Evolutionary conservation across 208 protist species (phyloP), one percentile per base, ranked within the genome.

Genomic region (Wallacemonas sp.): DNA sequence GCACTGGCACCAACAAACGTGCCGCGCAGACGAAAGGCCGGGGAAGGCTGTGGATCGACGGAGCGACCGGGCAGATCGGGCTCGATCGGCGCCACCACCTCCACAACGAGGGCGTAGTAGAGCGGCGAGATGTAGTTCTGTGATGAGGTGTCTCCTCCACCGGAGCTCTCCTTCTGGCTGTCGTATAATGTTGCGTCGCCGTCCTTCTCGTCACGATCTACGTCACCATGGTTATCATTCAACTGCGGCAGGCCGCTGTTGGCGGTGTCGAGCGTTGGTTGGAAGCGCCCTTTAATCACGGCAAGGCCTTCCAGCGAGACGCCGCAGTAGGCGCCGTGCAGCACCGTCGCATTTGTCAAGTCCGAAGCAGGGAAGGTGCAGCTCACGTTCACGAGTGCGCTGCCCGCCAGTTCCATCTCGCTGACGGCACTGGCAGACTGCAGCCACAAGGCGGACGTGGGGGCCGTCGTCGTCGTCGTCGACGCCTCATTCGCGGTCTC

Each of bases 231-330:
- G 19, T 16, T 55, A 3, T 17, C n/a, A 34, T 30, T 32, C n/a
- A 48, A 2, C 57, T 26, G 23, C 39, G 23, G 11, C 9, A 48
- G 0, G 32, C 57, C 41, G 16, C 19, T 38, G 38, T 48, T 2
- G 17, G 16, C 14, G 9, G 36, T 41, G 36, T 41, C 36, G 9
- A 14, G 36, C 36, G 34, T 8, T 17, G 57, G 39, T 12, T 48
- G 29, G 39, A 63, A 63, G 9, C 36, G 29, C 5, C 14, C 12
- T 30, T 47, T 63, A 2, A 12, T 27, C 6, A 77, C 33, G 6
- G 48, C 43, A 12, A 67, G 4, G 4, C 27, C 69, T 41, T 83
- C 78, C 41, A 83, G 58, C 19, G 70, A 38, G 12, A 83, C 70
- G 21, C 78, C 78, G 32, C 78, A 83, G 38, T 68, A 70, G 27